Evolutionary conservation across 495 filamentous ascomycete genomes (phyloP), one percentile per base, ranked within the genome.

Genomic region (Aspergillus bertholletiae): DNA sequence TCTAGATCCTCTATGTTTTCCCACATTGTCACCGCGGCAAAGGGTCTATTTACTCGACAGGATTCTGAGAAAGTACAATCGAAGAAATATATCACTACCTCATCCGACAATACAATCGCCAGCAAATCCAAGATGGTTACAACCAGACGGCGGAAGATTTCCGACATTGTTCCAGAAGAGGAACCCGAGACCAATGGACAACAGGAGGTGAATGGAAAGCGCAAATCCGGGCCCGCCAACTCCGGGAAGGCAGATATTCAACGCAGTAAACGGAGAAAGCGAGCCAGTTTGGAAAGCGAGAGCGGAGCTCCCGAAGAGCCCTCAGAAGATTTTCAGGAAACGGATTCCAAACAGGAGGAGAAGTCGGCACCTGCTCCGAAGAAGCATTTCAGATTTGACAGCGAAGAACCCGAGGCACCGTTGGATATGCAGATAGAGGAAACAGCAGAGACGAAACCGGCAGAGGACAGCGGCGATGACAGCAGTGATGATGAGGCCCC

Each of bases 401-500:
- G 72, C 54, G 73, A 80, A 60, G 75, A 80, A 39, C 70, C 77
- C 47, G 63, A 65, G 30, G 15, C 58, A 20, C 65, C 70, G 1
- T 58, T 60, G 28, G 49, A 62, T 28, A 54, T 55, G 27, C 55
- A 56, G 24, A 40, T 46, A 7, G 65, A 74, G 28, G 56, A 62
- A 21, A 62, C 54, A 11, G 46, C 59, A 35, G 54, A 64, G 46
- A 54, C 49, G 37, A 48, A 60, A 34, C 51, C 69, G 46, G 67
- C 66, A 9, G 52, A 70, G 0, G 55, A 68, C 6, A 64, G 66
- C 7, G 50, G 52, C n/a, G 70, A 76, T 12, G 67, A 69, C 24
- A 63, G 64, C 49, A 68, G 65, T 55, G 74, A 78, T 44, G 79
- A 83, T 58, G 75, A 80, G 26, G 80, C 79, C 17, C 80, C 80